Base-by-base conservation (phyloP, 768 basidiomycete species). In the Pleurotus platypus region DNA sequence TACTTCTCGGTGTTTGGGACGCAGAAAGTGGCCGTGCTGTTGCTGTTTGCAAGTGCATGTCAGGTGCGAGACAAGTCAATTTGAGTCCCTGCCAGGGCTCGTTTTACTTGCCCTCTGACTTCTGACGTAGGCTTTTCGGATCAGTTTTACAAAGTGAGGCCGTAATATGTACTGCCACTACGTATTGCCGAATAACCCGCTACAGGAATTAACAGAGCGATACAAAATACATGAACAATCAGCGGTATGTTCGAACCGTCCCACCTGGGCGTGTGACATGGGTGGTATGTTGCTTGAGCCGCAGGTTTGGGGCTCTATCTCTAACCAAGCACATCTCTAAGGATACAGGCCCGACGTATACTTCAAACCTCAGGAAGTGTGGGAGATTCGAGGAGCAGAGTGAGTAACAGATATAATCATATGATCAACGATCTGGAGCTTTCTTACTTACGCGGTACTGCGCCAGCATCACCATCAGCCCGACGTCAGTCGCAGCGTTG, bases 11-110 rank as follows among this genome's bases (percentile, higher is more conserved):
- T 12, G 71, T 88, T 40, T 87, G 88, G 80, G 85, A 94, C 64
- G 72, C 82, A 18, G 75, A 78, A 57, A 75, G 72, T 7, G 88
- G 83, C 26, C 79, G 72, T 56, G 72, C 86, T 55, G 84, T 92
- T 45, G 93, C 89, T 2, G 79, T 94, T 15, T 93, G 91, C 69
- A 95, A 97, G 70, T 93, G 90, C 77, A 90, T 92, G 85, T 91
- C 89, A 59, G 89, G 89, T 85, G 35, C 54, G 46, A 20, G 13
- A 16, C 42, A 22, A 47, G 12, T 16, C 12, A 49, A 54, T 27
- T 46, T 35, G 18, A 49, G 35, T 2, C 11, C 39, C 37, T 20
- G 6, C 30, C 30, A 35, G 30, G 30, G 30, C 30, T 11, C 9
- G 30, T 35, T 57, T 42, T 1, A 24, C n/a, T 30, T 16, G 45